Evolutionary conservation across 1,139 yeast genomes (phyloP).

Genomic region (Suhomyces atakaporum): DNA sequence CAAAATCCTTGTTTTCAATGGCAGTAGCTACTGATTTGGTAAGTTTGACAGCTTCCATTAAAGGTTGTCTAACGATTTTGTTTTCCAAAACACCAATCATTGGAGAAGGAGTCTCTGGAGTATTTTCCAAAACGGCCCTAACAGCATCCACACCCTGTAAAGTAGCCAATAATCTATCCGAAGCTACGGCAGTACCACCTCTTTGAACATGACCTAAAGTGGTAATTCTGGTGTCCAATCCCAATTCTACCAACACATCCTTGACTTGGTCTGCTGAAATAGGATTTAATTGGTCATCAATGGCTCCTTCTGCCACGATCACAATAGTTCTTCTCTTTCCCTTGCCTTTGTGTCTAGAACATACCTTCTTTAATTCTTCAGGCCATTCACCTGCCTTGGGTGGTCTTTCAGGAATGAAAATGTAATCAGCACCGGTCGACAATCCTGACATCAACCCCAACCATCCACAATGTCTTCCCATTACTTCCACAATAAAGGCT

Average conservation of each 20-base stretch:
- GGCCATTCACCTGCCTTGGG: conserved; percentile 59
- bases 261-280: conserved; percentile 68
- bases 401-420: conserved; percentile 80
- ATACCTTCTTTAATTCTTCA: conserved; percentile 64
- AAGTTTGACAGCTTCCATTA: conserved; percentile 70
- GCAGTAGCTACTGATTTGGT: conserved; percentile 74
- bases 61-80: conserved; percentile 66
- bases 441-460: conserved; percentile 81
- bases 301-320: conserved; percentile 84
- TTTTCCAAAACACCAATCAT: conserved; percentile 74
- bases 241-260: conserved; percentile 67
- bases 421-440: conserved; percentile 79
- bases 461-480: conserved; percentile 93
- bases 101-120: conserved; percentile 75
- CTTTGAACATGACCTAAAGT: conserved; percentile 83
- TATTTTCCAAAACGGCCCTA: conserved; percentile 67
- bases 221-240: conserved; percentile 77
- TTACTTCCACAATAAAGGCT: conserved; percentile 84
- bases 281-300: conserved; percentile 64
- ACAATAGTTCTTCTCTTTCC: conserved; percentile 81
- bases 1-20: conserved; percentile 60
- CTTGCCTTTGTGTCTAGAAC: conserved; percentile 62
- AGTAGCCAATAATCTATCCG: conserved; percentile 73
- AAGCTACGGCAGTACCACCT: conserved; percentile 86
- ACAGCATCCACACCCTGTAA: conserved; percentile 85